Evolutionary conservation across 176 grass and related monocot species (phyloP).

Genomic region (Ensete ventricosum): DNA sequence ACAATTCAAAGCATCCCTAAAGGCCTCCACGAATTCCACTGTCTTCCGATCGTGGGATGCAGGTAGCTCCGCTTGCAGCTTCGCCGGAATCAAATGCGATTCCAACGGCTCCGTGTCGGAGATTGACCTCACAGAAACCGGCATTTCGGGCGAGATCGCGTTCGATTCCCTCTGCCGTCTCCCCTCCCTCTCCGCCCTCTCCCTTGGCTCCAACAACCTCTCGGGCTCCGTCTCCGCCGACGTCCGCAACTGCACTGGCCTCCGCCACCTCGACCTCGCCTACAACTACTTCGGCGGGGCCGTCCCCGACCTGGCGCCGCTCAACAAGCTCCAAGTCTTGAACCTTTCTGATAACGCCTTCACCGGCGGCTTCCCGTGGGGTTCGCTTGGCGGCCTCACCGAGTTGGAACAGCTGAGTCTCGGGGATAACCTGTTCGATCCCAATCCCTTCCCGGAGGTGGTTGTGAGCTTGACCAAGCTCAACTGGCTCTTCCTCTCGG

Average conservation of each 20-base stretch:
- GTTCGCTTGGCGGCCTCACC: conserved; percentile 28
- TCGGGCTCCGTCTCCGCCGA: conserved; percentile 29
- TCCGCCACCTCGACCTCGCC: conserved; percentile 41
- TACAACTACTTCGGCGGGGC: conserved; percentile 41
- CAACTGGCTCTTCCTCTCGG: conserved; percentile 44
- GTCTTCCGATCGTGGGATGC: conserved; percentile 51
- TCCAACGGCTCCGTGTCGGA: conserved; percentile 16
- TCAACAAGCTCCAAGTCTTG: conserved; percentile 27
- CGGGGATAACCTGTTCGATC: conserved; percentile 45
- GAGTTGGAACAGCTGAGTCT: conserved; percentile 40
- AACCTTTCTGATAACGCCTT: conserved; percentile 57
- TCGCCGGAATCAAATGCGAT: conserved; percentile 49
- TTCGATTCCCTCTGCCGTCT: conserved; percentile 46
- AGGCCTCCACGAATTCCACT: not conserved
- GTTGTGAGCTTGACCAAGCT: conserved; percentile 39
- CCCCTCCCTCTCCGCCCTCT: conserved; percentile 29
- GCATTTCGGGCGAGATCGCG: conserved; percentile 18
- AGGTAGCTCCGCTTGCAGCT: conserved; percentile 23
- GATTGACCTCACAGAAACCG: not conserved
- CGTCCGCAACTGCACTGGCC: conserved; percentile 28
- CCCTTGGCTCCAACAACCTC: conserved; percentile 38
- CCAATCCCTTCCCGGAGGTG: conserved; percentile 33
- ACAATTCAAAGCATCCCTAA: conserved; percentile 41
- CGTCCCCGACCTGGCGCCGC: conserved; percentile 48
- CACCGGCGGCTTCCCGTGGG: conserved; percentile 63